Evolutionary conservation across 2,329 filamentous ascomycete species (phyloP), one percentile per base, ranked within the genome.

Genomic region (Decorospora gaudefroyi): DNA sequence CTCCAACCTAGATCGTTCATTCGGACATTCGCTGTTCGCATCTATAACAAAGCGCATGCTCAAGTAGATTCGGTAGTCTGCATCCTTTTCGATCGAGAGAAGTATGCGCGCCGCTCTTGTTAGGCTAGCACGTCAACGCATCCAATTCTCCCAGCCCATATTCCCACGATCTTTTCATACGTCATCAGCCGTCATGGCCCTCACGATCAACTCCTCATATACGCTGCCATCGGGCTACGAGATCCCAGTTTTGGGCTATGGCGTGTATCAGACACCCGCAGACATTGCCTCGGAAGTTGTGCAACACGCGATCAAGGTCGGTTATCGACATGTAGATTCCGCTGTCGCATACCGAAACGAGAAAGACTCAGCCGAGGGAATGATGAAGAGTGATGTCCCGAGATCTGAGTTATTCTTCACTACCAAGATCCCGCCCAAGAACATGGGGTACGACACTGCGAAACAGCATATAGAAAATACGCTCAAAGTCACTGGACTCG

Each of bases 291-390:
- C 82, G 57, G 74, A 77, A 18, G 80, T 85, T 1, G 79, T 80
- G 6, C 53, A 74, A 9, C 80, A 85, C 25, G 86, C 83, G 2
- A 69, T 86, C 36, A 72, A 76, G 28, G 65, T 66, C 8, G 82
- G 83, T 6, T 86, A 86, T 62, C 76, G 82, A 21, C 82, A 85
- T 58, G 79, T 86, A 31, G 84, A 86, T 68, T 80, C 84, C 0
- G 87, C 86, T 2, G 67, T 69, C 4, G 3, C 82, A 57, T 90
- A 90, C 66, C 78, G 72, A 42, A 90, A 90, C 55, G 87, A 90
- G 64, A 67, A 72, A 9, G 76, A 85, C 57, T 84, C 89, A 23
- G 84, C 85, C 4, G 73, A 81, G 33, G 86, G 85, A 1, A 72
- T 89, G 22, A 74, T 74, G 29, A 64, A 77, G 38, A 83, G 80